Evolutionary conservation across 1,284 basidiomycete genomes (phyloP), one percentile per base, ranked within the genome.

Genomic region (Apiotrichum laibachii): DNA sequence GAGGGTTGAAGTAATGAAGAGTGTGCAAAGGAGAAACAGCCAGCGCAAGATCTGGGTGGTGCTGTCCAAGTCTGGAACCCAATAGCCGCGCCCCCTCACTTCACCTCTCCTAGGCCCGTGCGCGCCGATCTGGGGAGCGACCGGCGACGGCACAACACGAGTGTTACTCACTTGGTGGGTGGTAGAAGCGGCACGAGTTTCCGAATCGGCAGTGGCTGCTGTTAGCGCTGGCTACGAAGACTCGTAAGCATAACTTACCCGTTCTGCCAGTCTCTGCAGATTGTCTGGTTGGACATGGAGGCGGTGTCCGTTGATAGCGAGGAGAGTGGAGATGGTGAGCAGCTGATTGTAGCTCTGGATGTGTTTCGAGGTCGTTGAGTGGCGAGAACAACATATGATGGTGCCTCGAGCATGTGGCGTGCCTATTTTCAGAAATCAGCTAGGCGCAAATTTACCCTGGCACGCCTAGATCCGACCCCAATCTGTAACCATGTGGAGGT

Each of bases 171-270:
- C 62, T 51, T 7, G 71, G 67, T 1, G 73, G 72, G 64, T 76
- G 74, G 37, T 65, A 67, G 63, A 64, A 73, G 21, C 63, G 56
- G 48, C 74, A 76, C 19, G 49, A 61, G 18, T 62, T 61, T 19
- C 74, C 74, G 39, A 68, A 75, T 12, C 73, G 67, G 45, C 74
- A 76, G 55, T 68, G 54, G 47, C 71, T 70, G 59, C 18, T 19
- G 10, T 26, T 1, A 52, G 49, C 34, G 12, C 47, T 45, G 11
- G 2, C 9, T 18, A 5, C 22, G 6, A 13, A 11, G 2, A 5
- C n/a, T 26, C 18, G 5, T n/a, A 10, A 45, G 55, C 16, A n/a
- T 7, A 4, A 45, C 63, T 35, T 31, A 67, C 65, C 63, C 63
- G 5, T 43, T 43, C 7, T 50, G 34, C 26, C 42, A 67, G 49